Evolutionary conservation across 1,284 basidiomycete genomes (phyloP).

Genomic region (Ceratobasidium sp.): DNA sequence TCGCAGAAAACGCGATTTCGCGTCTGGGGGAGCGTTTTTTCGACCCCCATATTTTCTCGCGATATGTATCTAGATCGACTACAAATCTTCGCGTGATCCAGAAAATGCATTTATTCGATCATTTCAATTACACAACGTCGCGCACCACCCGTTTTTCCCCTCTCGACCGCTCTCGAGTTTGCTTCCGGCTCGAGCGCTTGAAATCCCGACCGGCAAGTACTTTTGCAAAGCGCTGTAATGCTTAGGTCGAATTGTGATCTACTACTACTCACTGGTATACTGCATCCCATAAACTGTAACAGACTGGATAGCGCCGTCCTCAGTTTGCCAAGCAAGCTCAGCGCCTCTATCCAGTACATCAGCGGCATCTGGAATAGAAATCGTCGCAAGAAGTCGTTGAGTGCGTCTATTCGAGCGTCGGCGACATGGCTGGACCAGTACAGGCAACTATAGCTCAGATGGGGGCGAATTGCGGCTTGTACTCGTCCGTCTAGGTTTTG

Average conservation of each 20-base stretch:
- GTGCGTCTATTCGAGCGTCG: neutral
- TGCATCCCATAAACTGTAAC: neutral
- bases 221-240: too few relatives aligned
- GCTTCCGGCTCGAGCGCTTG: too few relatives aligned
- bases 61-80: too few relatives aligned
- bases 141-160: too few relatives aligned
- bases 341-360: conserved; percentile 21
- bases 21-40: too few relatives aligned
- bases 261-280: neutral
- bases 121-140: too few relatives aligned
- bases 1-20: too few relatives aligned
- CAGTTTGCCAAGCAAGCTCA: conserved; percentile 3
- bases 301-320: neutral
- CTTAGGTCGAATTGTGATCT: neutral
- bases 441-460: conserved; percentile 13
- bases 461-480: neutral
- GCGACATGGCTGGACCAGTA: conserved; percentile 18
- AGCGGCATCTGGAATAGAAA: neutral
- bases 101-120: too few relatives aligned
- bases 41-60: too few relatives aligned
- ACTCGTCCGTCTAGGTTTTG: conserved; percentile 2
- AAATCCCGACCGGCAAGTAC: too few relatives aligned
- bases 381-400: neutral
- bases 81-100: too few relatives aligned
- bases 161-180: too few relatives aligned